A percentile compares a stretch with the other conserved stretches of the same genome.
Evolutionary conservation across 768 basidiomycete species (phyloP).

Genomic region (Leccinum barrowsii): DNA sequence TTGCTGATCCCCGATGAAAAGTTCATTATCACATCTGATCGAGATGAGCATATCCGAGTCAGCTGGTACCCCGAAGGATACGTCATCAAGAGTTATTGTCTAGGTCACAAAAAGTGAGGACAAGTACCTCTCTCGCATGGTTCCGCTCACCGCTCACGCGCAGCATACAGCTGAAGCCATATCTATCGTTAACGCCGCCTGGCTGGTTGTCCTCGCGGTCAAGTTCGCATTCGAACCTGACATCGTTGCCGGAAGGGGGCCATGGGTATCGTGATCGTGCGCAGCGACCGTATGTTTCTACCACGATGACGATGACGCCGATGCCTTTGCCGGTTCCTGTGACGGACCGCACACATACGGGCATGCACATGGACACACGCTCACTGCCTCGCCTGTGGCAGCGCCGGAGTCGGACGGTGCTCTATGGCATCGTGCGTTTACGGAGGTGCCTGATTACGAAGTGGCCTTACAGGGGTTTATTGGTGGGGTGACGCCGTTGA

Average conservation of each 20-base stretch:
- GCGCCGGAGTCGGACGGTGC: slow-evolving; percentile 27
- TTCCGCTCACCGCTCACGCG: background rate
- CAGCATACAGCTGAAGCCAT: slow-evolving; percentile 53
- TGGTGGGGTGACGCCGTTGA: slow-evolving; percentile 85
- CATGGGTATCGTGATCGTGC: background rate
- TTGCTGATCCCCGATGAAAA: slow-evolving; percentile 63
- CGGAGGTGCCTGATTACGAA: slow-evolving; percentile 82
- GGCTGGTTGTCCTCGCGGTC: slow-evolving; percentile 41
- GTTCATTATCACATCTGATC: slow-evolving; percentile 83
- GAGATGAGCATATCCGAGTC: slow-evolving; percentile 93
- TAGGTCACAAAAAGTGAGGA: slow-evolving; percentile 77
- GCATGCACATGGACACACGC: background rate
- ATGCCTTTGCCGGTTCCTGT: background rate
- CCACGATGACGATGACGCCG: background rate
- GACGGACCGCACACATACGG: background rate
- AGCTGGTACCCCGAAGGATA: slow-evolving; percentile 88
- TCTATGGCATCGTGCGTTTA: slow-evolving; percentile 60
- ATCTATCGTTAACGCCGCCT: slow-evolving; percentile 42
- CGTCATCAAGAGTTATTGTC: slow-evolving; percentile 80
- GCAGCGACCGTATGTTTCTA: background rate
- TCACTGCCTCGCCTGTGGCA: slow-evolving; percentile 5
- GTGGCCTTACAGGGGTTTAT: slow-evolving; percentile 84
- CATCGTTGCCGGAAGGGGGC: slow-evolving; percentile 5
- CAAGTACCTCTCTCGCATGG: background rate
- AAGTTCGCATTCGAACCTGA: slow-evolving; percentile 32